Evolutionary conservation across 768 basidiomycete genomes (phyloP).

Genomic region (Boletus reticuloceps): DNA sequence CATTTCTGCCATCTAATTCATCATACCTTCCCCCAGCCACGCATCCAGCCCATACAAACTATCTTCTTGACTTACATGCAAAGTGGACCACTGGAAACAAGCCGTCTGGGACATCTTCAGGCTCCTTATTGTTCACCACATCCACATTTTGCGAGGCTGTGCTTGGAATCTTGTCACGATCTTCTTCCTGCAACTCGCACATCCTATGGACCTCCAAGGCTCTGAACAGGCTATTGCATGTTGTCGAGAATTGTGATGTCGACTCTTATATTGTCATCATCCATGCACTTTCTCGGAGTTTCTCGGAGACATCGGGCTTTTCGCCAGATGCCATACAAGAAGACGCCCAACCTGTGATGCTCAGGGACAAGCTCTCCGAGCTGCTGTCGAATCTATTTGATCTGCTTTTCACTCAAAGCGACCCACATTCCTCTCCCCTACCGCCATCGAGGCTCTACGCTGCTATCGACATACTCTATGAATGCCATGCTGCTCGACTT

Average conservation of each 20-base stretch:
- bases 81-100: slow-evolving; percentile 34
- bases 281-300: slow-evolving; percentile 25
- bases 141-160: slow-evolving; percentile 25
- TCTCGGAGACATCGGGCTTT: slow-evolving; percentile 6
- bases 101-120: neutral
- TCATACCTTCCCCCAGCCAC: slow-evolving; percentile 32
- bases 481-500: slow-evolving; percentile 19
- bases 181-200: slow-evolving; percentile 31
- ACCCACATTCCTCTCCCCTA: neutral
- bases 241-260: slow-evolving; percentile 31
- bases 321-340: neutral
- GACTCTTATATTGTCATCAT: slow-evolving; percentile 33
- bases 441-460: slow-evolving; percentile 9
- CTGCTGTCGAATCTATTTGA: slow-evolving; percentile 25
- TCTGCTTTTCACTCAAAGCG: slow-evolving; percentile 11
- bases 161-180: slow-evolving; percentile 14
- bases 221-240: slow-evolving; percentile 35
- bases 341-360: neutral
- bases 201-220: slow-evolving; percentile 45
- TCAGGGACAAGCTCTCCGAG: slow-evolving; percentile 20
- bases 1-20: slow-evolving; percentile 31
- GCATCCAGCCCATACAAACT: slow-evolving; percentile 46
- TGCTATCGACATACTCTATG: slow-evolving; percentile 25
- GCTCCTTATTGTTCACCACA: slow-evolving; percentile 22
- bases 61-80: slow-evolving; percentile 44